Conservation (phyloP, 768 basidiomycete species). For the Coprinellus aureogranulatus region DNA sequence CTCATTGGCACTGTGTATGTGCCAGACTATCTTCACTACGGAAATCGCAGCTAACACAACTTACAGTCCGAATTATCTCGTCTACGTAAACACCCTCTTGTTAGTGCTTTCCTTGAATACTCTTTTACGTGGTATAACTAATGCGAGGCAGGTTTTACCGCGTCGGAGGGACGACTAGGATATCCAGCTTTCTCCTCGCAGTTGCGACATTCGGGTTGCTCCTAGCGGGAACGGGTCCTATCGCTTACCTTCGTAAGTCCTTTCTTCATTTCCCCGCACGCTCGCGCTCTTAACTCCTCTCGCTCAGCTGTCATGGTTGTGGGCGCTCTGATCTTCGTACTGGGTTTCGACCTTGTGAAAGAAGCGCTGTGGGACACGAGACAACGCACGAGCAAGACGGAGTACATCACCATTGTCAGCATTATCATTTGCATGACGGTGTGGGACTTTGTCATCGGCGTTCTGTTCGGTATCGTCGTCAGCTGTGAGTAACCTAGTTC, state of each 20-base stretch:
- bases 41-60: background rate
- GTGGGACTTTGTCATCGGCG: slow-evolving; percentile 93
- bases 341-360: slow-evolving; percentile 91
- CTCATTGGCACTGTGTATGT: slow-evolving; percentile 76
- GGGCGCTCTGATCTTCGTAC: slow-evolving; percentile 86
- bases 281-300: background rate
- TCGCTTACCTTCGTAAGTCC: slow-evolving; percentile 84
- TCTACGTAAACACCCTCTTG: slow-evolving; percentile 86
- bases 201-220: slow-evolving; percentile 68
- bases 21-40: background rate
- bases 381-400: slow-evolving; percentile 76
- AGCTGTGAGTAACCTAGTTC: slow-evolving; percentile 52
- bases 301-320: slow-evolving; percentile 69
- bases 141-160: slow-evolving; percentile 72
- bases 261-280: too few species aligned
- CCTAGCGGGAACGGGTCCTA: slow-evolving; percentile 81
- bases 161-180: slow-evolving; percentile 81
- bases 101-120: slow-evolving; percentile 20
- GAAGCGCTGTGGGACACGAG: slow-evolving; percentile 97
- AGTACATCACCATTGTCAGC: slow-evolving; percentile 80
- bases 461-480: slow-evolving; percentile 87
- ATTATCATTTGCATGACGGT: slow-evolving; percentile 92
- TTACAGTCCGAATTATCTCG: slow-evolving; percentile 75
- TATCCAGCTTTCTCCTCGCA: slow-evolving; percentile 85
- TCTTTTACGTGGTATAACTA: background rate